Percentiles rank a stretch among this genome's conserved stretches.
These are phyloP conservation scores for Nakataea oryzae DNA, from an alignment of 2,329 filamentous ascomycete species.

Conservation along the genomic window DNA sequence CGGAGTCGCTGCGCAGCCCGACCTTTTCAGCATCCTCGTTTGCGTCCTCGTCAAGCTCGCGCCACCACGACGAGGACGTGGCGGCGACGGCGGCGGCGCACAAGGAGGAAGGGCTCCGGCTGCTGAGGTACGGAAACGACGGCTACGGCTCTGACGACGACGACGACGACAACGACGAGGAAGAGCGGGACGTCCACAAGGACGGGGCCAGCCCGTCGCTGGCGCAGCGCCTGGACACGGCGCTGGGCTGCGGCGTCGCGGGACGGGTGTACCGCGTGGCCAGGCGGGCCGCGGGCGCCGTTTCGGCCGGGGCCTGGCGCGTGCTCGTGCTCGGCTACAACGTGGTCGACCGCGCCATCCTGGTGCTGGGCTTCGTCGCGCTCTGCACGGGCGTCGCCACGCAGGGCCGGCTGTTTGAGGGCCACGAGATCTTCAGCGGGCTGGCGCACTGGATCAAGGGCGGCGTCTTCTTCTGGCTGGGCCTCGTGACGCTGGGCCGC, in stretches of 20 bases:
- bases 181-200: too few relatives aligned
- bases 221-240: constrained; percentile 27
- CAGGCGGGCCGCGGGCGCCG: constrained; percentile 22
- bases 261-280: background rate
- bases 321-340: constrained; percentile 52
- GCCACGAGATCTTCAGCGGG: constrained; percentile 63
- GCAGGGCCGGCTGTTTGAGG: constrained; percentile 74
- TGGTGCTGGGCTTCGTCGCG: constrained; percentile 67
- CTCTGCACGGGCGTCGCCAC: constrained; percentile 64
- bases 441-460: constrained; percentile 93
- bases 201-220: constrained; percentile 7
- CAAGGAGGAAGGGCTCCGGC: background rate
- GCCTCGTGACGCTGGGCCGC: constrained; percentile 73
- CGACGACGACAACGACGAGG: constrained; percentile 31
- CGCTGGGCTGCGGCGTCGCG: background rate
- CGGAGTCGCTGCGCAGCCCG: constrained; percentile 57
- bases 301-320: constrained; percentile 43
- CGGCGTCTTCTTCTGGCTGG: constrained; percentile 90
- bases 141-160: constrained; percentile 38
- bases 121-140: constrained; percentile 7
- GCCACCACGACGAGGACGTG: constrained; percentile 29
- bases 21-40: constrained; percentile 45
- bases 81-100: too few relatives aligned
- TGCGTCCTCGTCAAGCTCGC: constrained; percentile 38
- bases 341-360: constrained; percentile 62